These are phyloP conservation scores for Conticribra weissflogii DNA, from an alignment of 108 stramenopile species.

Conservation along the genomic window DNA sequence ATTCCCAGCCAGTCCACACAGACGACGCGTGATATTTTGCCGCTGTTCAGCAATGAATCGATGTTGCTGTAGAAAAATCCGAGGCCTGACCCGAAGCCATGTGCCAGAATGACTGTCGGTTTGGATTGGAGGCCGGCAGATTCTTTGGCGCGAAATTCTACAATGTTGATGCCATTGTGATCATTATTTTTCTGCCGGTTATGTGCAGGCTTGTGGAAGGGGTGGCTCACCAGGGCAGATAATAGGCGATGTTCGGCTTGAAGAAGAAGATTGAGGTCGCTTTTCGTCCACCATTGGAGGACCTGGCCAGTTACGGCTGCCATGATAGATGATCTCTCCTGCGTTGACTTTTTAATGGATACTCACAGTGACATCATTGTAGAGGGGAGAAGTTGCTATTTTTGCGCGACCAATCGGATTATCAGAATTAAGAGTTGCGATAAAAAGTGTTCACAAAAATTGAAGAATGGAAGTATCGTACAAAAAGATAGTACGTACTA, in stretches of 20 bases:
- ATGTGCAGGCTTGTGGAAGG: constrained; percentile 20
- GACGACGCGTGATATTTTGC: constrained; percentile 41
- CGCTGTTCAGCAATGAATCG: constrained; percentile 41
- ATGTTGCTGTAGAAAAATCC: constrained; percentile 55
- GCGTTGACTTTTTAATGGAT: neutral
- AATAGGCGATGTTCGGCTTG: constrained; percentile 44
- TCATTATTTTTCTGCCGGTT: neutral
- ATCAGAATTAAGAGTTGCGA: neutral
- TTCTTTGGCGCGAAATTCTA: constrained; percentile 24
- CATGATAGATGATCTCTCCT: too few species aligned
- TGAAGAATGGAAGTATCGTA: too few species aligned
- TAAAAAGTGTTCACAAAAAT: neutral
- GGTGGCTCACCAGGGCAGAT: constrained; percentile 30
- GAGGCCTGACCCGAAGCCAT: constrained; percentile 55
- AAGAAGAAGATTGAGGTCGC: constrained; percentile 29
- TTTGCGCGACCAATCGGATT: too few species aligned
- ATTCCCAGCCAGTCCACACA: constrained; percentile 57
- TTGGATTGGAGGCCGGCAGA: constrained; percentile 1
- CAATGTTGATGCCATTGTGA: constrained; percentile 11
- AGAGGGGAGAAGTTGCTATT: too few species aligned
- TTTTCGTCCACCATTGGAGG: constrained; percentile 56
- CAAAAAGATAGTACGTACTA: too few species aligned
- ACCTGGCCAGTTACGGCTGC: constrained; percentile 4
- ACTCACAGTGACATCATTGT: too few species aligned
- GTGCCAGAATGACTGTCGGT: constrained; percentile 42